Percentiles rank a stretch among this genome's conserved stretches.
Evolutionary conservation across 1,139 yeast species (phyloP).

Genomic region (Geotrichum cucujoidarum): DNA sequence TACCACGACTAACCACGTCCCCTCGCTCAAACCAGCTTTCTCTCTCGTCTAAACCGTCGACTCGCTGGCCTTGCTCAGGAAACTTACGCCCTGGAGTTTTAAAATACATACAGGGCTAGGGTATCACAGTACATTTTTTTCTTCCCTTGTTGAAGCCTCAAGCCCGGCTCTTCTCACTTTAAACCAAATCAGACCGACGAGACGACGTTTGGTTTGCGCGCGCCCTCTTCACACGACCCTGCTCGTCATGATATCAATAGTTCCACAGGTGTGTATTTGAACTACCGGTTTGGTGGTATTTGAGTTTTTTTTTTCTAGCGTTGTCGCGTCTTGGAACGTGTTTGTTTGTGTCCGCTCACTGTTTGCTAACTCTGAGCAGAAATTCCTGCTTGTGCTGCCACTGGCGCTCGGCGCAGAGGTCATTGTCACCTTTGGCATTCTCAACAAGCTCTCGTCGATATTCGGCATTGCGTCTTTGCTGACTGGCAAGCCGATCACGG

Average conservation of each 20-base stretch:
- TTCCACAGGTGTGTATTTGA: conserved; percentile 9
- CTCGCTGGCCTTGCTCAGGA: neutral
- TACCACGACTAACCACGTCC: too few species aligned
- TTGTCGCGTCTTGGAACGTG: too few species aligned
- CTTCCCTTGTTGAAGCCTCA: too few species aligned
- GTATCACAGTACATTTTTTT: too few species aligned
- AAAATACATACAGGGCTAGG: too few species aligned
- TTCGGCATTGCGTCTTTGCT: conserved; percentile 82
- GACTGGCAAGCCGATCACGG: conserved; percentile 79
- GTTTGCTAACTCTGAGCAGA: conserved; percentile 11
- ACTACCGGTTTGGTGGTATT: neutral
- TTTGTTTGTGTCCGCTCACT: too few species aligned
- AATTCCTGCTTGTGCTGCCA: conserved; percentile 60
- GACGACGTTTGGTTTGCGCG: too few species aligned
- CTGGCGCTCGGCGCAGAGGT: conserved; percentile 84
- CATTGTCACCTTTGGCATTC: conserved; percentile 67
- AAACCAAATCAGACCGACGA: too few species aligned
- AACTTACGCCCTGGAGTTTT: too few species aligned
- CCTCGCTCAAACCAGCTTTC: neutral
- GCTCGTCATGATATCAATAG: conserved; percentile 16
- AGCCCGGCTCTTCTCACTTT: too few species aligned
- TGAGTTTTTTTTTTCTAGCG: neutral
- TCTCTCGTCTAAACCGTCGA: neutral
- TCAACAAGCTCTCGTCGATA: conserved; percentile 85
- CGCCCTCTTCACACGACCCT: too few species aligned